A percentile compares a stretch with the other conserved stretches of the same genome.
phyloP scores from a whole-genome alignment of 257 asterid species.

The Salvia splendens region DNA sequence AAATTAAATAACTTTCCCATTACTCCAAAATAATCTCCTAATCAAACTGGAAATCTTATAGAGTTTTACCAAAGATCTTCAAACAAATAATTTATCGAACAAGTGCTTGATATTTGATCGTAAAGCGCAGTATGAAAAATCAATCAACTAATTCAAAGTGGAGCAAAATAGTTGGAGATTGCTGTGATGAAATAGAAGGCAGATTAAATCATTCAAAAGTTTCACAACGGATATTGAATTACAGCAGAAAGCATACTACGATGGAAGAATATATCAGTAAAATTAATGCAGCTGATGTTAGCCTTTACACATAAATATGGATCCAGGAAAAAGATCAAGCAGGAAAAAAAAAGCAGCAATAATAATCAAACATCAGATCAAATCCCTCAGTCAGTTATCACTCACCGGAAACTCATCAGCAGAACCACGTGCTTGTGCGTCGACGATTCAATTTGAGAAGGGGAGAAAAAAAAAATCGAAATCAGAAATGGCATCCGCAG shows the following conservation, averaged over 20 bases:
- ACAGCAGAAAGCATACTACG: neutral
- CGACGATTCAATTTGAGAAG: constrained; percentile 12
- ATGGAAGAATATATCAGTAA: constrained; percentile 7
- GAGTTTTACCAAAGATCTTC: too few relatives aligned
- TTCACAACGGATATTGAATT: constrained; percentile 12
- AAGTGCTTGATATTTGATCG: neutral
- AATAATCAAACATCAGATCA: neutral
- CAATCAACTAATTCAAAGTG: too few relatives aligned
- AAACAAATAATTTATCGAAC: too few relatives aligned
- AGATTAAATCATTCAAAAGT: neutral
- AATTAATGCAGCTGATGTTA: constrained; percentile 3
- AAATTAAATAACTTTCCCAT: too few relatives aligned
- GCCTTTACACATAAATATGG: constrained; percentile 14
- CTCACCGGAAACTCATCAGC: neutral
- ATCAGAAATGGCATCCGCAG: constrained; percentile 80
- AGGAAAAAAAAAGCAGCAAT: neutral
- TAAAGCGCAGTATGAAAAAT: neutral
- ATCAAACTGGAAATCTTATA: too few relatives aligned
- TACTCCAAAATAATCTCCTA: too few relatives aligned
- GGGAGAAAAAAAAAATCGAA: neutral
- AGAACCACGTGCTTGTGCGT: neutral
- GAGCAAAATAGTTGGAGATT: too few relatives aligned
- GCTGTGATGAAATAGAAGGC: neutral
- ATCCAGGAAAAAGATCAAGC: neutral
- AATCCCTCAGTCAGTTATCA: constrained; percentile 19